Base-by-base conservation (phyloP, 495 filamentous ascomycete genomes). In the Podospora fimiseda region DNA sequence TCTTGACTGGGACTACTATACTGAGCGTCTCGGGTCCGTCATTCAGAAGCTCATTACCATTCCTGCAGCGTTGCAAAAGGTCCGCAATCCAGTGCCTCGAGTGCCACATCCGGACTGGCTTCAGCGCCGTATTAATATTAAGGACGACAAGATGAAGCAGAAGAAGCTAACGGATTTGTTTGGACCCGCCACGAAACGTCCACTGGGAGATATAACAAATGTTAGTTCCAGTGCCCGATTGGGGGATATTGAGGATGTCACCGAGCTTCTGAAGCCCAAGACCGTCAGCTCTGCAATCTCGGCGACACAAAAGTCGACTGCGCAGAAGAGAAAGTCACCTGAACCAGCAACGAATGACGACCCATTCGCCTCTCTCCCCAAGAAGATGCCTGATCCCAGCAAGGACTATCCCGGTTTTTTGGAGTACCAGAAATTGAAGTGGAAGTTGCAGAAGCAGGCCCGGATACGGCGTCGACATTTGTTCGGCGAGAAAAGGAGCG, bases 31-130 rank as follows among this genome's bases (percentile, higher is more conserved):
- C 23, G 91, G 90, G 1, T 96, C 90, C 0, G 94, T 97, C 41
- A 89, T 99, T 24, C 93, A 99, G 70, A 99, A 99, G 69, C 78
- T 99, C 43, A 95, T 99, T 69, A 99, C 93, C 6, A 99, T 99
- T 61, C 93, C 93, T 15, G 93, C 93, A 7, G 93, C 94, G 9
- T 73, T 97, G 15, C 93, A 99, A 65, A 97, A 96, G 66, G 77
- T 97, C 38, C 79, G 85, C 30, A 99, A 99, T 60, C 93, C 93
- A 1, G 92, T 96, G 15, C 93, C 93, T 2, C 78, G 93, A 52
- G 87, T 99, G 43, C 77, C 87, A 14, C 93, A 99, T 73, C 93
- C 93, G 0, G 93, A 99, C 37, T 99, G 93, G 93, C 74, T 99
- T 22, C 90, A 96, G 59, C 82, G 89, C 38, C 75, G 91, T 43